Evolutionary conservation across 768 basidiomycete genomes (phyloP), one percentile per base, ranked within the genome.

Genomic region (Russula griseocarnosa): DNA sequence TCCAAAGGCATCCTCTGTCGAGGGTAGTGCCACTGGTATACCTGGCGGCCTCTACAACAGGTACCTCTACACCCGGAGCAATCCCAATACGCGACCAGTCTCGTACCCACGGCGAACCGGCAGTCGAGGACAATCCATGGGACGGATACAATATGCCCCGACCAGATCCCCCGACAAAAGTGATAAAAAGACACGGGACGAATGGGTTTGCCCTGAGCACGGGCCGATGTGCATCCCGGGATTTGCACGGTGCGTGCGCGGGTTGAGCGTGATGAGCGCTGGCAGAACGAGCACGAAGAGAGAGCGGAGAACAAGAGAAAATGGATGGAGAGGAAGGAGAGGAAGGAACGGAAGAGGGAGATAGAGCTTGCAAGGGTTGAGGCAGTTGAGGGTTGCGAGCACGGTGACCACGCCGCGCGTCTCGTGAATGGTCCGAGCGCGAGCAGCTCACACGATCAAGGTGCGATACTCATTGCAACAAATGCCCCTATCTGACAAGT

Each of bases 171-270:
- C 52, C 13, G 9, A 53, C 32, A 8, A 65, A 24, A 24, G 42
- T 42, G 4, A 47, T 28, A 22, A 55, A 49, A 16, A 42, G 32
- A 22, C 34, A 28, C 16, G 40, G 18, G 65, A 60, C 13, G 36
- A 53, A 22, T 57, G 57, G 61, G 2, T 18, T 0, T 68, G 65
- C 18, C 30, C 40, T 16, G 32, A 40, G 10, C 67, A 68, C 16
- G 67, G 67, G 9, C 13, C 54, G 26, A n/a, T 50, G 50, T 68
- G 67, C 58, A 56, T 3, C 32, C 49, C 46, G 5, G 61, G 0
- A 62, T 68, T 9, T 68, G 67, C 65, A 28, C 54, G 44, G 61
- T 18, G 38, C 47, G 36, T 6, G 58, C 34, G 40, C 24, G 8
- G 5, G 0, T 51, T 13, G 55, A 62, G 22, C 16, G n/a, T 2